A percentile compares a stretch with the other conserved stretches of the same genome.
Conservation (phyloP, 129 eudicot genomes). For the Mikania micrantha region DNA sequence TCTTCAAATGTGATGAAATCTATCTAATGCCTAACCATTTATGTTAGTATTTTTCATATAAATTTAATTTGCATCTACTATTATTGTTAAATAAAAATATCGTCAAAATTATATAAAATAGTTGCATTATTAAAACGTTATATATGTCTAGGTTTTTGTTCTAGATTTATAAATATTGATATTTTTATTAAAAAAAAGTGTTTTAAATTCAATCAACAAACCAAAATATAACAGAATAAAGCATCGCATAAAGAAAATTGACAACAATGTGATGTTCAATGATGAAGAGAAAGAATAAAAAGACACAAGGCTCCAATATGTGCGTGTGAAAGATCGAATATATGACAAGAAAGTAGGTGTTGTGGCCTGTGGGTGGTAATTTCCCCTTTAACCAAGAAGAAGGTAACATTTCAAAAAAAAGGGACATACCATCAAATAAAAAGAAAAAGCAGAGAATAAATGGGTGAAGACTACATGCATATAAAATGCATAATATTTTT, state of each 20-base stretch:
- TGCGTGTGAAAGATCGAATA: constrained; percentile 20
- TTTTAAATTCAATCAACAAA: background rate
- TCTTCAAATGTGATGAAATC: background rate
- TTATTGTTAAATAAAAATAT: background rate
- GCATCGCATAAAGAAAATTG: constrained; percentile 14
- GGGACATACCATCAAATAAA: background rate
- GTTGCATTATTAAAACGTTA: background rate
- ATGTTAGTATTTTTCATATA: background rate
- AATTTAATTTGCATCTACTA: background rate
- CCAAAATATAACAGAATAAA: constrained; percentile 9
- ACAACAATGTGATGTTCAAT: constrained; percentile 20
- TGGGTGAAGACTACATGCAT: background rate
- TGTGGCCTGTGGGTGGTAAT: constrained; percentile 24
- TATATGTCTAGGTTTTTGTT: background rate
- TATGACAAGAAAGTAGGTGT: constrained; percentile 27
- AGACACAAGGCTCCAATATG: constrained; percentile 13
- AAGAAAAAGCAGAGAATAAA: background rate
- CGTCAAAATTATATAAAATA: background rate
- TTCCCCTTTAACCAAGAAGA: constrained; percentile 14
- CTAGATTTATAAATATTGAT: background rate
- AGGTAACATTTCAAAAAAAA: background rate
- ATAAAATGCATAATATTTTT: background rate
- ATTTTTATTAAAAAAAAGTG: background rate
- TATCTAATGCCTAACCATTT: constrained; percentile 9
- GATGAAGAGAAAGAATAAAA: constrained; percentile 28